Percentiles rank a stretch among this genome's conserved stretches.
phyloP scores from a whole-genome alignment of 371 early-diverging fungal species.

The Mortierella sp. region DNA sequence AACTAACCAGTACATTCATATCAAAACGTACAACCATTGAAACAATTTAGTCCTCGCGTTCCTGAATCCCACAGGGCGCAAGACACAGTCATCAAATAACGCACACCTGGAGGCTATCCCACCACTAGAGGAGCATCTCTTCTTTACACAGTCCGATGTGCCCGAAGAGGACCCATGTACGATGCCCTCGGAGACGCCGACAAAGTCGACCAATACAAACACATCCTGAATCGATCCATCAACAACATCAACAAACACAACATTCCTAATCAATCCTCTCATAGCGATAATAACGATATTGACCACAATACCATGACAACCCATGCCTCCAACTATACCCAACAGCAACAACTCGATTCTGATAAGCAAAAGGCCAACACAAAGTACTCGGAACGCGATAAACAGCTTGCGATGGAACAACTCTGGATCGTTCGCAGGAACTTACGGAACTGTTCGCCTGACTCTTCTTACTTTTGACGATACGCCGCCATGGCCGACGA shows the following conservation, averaged over 20 bases:
- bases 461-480: constrained; percentile 28
- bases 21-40: background rate
- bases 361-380: background rate
- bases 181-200: constrained; percentile 12
- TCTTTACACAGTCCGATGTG: background rate
- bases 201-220: constrained; percentile 30
- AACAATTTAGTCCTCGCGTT: constrained; percentile 31
- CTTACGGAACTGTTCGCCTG: constrained; percentile 18
- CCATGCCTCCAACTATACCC: background rate
- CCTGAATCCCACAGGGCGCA: constrained; percentile 32
- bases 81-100: constrained; percentile 15
- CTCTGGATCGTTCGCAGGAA: constrained; percentile 37
- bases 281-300: background rate
- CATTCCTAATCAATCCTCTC: background rate
- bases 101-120: background rate
- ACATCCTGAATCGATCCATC: constrained; percentile 38
- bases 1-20: too few relatives aligned
- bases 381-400: constrained; percentile 19
- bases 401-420: constrained; percentile 30
- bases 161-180: constrained; percentile 2
- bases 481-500: constrained; percentile 41
- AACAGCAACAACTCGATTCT: background rate
- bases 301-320: background rate
- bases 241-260: constrained; percentile 6
- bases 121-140: background rate